These are phyloP conservation scores for Aureobasidium subglaciale DNA, from an alignment of 2,329 filamentous ascomycete genomes.

Conservation along the genomic window DNA sequence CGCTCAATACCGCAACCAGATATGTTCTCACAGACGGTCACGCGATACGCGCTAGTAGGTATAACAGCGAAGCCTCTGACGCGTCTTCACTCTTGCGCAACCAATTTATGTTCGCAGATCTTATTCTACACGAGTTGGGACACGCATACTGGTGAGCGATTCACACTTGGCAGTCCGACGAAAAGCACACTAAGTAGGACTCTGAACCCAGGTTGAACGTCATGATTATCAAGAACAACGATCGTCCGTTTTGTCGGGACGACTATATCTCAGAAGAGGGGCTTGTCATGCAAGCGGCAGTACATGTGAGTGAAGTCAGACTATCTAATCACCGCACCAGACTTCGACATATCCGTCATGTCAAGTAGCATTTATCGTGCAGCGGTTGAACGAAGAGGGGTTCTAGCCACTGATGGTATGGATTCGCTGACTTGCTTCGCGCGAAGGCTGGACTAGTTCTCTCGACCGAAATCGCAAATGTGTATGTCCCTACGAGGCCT, in stretches of 20 bases:
- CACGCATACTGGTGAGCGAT: not conserved
- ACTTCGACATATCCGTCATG: no score
- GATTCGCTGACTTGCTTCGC: no score
- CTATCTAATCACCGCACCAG: no score
- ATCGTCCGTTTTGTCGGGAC: not conserved
- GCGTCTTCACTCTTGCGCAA: not conserved
- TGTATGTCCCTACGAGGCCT: no score
- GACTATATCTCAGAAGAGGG: not conserved
- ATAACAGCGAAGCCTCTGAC: not conserved
- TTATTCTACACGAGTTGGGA: not conserved
- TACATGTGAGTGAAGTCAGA: not conserved
- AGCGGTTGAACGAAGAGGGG: no score
- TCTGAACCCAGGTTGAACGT: not conserved
- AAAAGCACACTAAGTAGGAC: not conserved
- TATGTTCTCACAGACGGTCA: not conserved
- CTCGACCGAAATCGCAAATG: no score
- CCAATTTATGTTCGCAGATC: not conserved
- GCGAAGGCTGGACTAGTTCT: no score
- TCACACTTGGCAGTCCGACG: not conserved
- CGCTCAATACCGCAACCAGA: not conserved
- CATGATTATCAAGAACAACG: not conserved
- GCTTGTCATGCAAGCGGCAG: not conserved
- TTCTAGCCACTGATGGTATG: no score
- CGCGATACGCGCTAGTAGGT: not conserved
- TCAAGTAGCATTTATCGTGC: no score